A percentile compares a stretch with the other conserved stretches of the same genome.
phyloP scores from a whole-genome alignment of 1,139 yeast species.

The Geotrichum reessii region DNA sequence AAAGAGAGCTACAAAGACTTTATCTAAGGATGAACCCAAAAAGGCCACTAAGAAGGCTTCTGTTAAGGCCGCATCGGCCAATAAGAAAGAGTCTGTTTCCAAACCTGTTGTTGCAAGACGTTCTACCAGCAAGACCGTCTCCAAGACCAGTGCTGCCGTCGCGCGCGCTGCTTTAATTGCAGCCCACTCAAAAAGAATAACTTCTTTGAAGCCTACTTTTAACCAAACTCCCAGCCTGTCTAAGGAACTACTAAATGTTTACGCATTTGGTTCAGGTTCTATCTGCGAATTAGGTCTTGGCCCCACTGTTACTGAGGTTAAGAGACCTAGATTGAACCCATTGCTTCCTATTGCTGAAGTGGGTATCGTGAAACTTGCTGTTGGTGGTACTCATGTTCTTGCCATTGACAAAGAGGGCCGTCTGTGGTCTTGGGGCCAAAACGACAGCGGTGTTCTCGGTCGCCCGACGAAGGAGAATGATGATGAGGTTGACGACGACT shows the following conservation, averaged over 20 bases:
- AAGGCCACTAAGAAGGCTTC: conserved; percentile 9
- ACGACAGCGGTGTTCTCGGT: conserved; percentile 90
- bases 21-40: conserved; percentile 4
- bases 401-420: conserved; percentile 70
- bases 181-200: conserved; percentile 3
- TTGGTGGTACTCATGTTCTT: conserved; percentile 91
- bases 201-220: conserved; percentile 7
- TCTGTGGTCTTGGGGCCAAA: conserved; percentile 97
- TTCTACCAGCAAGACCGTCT: conserved; percentile 5
- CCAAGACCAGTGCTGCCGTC: conserved; percentile 7
- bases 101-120: neutral
- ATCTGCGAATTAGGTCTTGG: conserved; percentile 97
- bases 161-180: conserved; percentile 14
- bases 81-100: conserved; percentile 1
- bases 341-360: conserved; percentile 54
- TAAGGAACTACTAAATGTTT: conserved; percentile 58
- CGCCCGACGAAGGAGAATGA: conserved; percentile 64
- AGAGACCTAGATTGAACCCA: conserved; percentile 89
- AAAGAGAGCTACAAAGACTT: conserved; percentile 6
- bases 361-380: conserved; percentile 78
- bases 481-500: conserved; percentile 70
- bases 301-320: conserved; percentile 87
- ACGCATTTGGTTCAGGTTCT: conserved; percentile 94
- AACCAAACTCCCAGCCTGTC: conserved; percentile 36
- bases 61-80: neutral